Evolutionary conservation across 148 eudicot species (phyloP).

Genomic region (Camellia lanceoleosa): DNA sequence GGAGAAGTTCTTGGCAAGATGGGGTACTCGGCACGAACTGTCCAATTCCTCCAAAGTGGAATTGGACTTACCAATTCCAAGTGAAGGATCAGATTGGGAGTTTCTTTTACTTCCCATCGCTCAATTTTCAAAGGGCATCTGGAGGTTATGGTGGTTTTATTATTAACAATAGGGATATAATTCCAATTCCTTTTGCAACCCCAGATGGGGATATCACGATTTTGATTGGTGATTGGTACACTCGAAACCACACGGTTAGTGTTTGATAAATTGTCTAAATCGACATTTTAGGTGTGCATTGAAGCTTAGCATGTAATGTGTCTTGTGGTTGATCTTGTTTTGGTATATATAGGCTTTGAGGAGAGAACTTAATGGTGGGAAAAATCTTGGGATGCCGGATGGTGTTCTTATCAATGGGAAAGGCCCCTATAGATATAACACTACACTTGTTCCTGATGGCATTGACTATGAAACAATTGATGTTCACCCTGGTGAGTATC

Average conservation of each 20-base stretch:
- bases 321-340: constrained; percentile 14
- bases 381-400: constrained; percentile 90
- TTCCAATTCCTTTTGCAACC: constrained; percentile 76
- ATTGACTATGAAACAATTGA: constrained; percentile 79
- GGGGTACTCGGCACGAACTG: constrained; percentile 92
- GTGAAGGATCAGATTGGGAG: constrained; percentile 98
- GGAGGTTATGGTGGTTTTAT: constrained; percentile 84
- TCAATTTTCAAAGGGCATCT: constrained; percentile 80
- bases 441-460: constrained; percentile 83
- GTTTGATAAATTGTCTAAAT: constrained; percentile 11
- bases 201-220: constrained; percentile 72
- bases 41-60: constrained; percentile 97
- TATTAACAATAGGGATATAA: constrained; percentile 54
- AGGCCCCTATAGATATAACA: constrained; percentile 88
- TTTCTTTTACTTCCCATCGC: constrained; percentile 90
- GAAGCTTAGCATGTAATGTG: background rate
- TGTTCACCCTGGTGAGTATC: constrained; percentile 72
- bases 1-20: constrained; percentile 89
- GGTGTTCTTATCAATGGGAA: constrained; percentile 96
- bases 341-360: constrained; percentile 71
- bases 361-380: constrained; percentile 67
- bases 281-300: background rate
- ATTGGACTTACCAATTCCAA: constrained; percentile 93
- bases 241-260: constrained; percentile 79
- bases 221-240: constrained; percentile 92